Conservation (phyloP, 306 rosid species). For the Pyrus betulifolia region DNA sequence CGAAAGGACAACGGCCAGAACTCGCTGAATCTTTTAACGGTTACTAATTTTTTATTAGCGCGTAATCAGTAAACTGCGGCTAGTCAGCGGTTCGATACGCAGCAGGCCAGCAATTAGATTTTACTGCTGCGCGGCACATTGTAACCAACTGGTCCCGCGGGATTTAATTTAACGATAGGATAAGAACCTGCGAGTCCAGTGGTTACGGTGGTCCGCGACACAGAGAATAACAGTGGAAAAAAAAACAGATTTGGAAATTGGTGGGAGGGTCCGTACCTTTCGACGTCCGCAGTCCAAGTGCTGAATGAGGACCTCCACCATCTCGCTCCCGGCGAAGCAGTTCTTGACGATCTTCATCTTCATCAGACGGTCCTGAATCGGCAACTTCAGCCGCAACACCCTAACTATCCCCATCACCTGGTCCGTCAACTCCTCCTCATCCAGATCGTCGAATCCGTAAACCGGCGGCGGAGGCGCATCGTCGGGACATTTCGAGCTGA, state of each 20-base stretch:
- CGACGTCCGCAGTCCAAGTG: slow-evolving; percentile 62
- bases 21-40: neutral
- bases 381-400: slow-evolving; percentile 50
- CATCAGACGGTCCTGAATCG: slow-evolving; percentile 71
- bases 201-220: neutral
- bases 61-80: neutral
- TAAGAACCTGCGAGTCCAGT: neutral
- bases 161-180: neutral
- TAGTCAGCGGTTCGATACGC: neutral
- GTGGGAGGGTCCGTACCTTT: slow-evolving; percentile 43
- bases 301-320: slow-evolving; percentile 56
- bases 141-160: neutral
- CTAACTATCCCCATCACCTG: slow-evolving; percentile 46
- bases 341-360: slow-evolving; percentile 69
- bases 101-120: neutral
- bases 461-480: slow-evolving; percentile 59
- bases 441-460: slow-evolving; percentile 51
- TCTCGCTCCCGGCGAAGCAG: slow-evolving; percentile 68
- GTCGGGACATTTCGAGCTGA: slow-evolving; percentile 39
- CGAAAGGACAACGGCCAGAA: neutral
- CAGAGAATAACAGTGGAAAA: neutral
- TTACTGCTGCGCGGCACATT: neutral
- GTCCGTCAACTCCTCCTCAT: slow-evolving; percentile 35
- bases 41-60: neutral
- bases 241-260: neutral